Evolutionary conservation across 768 basidiomycete genomes (phyloP).

Genomic region (Mycena vulgaris): DNA sequence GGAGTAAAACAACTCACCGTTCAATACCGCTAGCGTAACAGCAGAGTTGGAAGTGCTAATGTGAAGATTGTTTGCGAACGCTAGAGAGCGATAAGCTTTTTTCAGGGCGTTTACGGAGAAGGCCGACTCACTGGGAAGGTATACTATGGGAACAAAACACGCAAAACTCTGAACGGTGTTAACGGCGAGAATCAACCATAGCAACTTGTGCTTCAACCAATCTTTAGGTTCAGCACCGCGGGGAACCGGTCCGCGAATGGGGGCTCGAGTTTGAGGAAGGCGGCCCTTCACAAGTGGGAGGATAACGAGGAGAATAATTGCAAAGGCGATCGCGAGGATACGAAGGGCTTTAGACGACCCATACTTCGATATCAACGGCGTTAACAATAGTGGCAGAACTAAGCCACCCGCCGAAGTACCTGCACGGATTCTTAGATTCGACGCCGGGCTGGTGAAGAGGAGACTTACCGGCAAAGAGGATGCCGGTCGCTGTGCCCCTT

Average conservation of each 20-base stretch:
- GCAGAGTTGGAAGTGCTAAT: conserved; percentile 41
- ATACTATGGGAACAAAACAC: conserved; percentile 46
- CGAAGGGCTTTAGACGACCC: conserved; percentile 43
- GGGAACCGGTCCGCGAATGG: conserved; percentile 19
- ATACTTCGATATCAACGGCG: conserved; percentile 41
- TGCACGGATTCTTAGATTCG: neutral
- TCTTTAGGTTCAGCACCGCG: conserved; percentile 7
- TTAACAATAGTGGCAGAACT: conserved; percentile 44
- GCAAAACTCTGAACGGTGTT: conserved; percentile 47
- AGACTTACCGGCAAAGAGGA: conserved; percentile 48
- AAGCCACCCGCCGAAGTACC: conserved; percentile 48
- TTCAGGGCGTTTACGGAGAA: neutral
- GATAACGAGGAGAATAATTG: conserved; percentile 35
- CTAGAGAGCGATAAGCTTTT: conserved; percentile 21
- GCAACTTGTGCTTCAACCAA: conserved; percentile 38
- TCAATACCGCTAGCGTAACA: conserved; percentile 43
- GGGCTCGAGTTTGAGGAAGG: conserved; percentile 39
- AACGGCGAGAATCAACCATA: conserved; percentile 41
- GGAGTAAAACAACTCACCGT: conserved; percentile 34
- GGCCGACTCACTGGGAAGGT: conserved; percentile 44
- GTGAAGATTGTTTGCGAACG: conserved; percentile 44
- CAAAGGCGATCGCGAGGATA: conserved; percentile 40
- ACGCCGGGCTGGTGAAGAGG: neutral
- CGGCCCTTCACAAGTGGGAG: conserved; percentile 45
- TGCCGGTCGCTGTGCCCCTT: conserved; percentile 49